These are phyloP conservation scores for Porogramme epimiltina DNA, from an alignment of 1,284 basidiomycete genomes.

Conservation along the genomic window DNA sequence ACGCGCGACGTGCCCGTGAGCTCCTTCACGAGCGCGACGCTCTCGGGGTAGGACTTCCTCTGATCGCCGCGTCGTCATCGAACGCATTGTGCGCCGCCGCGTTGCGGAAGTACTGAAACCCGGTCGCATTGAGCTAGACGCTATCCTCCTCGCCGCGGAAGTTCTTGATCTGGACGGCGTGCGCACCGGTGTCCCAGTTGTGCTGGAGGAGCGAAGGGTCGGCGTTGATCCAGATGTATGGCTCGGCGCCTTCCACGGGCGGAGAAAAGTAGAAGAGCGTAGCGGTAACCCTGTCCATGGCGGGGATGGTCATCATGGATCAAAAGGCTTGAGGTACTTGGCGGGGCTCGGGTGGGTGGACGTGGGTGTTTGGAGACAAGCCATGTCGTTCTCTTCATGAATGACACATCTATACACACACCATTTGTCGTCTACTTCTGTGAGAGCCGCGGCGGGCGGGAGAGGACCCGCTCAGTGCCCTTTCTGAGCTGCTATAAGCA, in stretches of 20 bases:
- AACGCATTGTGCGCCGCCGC: constrained; percentile 47
- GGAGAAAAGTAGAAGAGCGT: constrained; percentile 33
- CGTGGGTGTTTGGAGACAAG: too few relatives aligned
- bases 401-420: too few relatives aligned
- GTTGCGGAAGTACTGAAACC: constrained; percentile 52
- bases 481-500: too few relatives aligned
- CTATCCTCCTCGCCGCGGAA: constrained; percentile 53
- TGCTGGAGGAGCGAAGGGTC: constrained; percentile 25
- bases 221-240: constrained; percentile 31
- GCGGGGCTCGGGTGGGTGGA: too few relatives aligned
- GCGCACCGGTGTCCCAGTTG: constrained; percentile 26
- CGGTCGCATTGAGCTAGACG: constrained; percentile 52
- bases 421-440: too few relatives aligned
- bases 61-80: constrained; percentile 48
- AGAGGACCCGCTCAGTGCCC: too few relatives aligned
- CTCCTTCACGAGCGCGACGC: constrained; percentile 57
- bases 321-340: too few relatives aligned
- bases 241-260: constrained; percentile 35
- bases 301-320: constrained; percentile 14
- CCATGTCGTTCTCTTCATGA: too few relatives aligned
- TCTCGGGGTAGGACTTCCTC: constrained; percentile 62
- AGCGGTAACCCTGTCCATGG: constrained; percentile 22
- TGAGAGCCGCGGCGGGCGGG: too few relatives aligned
- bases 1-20: constrained; percentile 60
- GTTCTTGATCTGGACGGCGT: constrained; percentile 51